These are phyloP conservation scores for Amanita rimosa DNA, from an alignment of 768 basidiomycete species.

Conservation along the genomic window DNA sequence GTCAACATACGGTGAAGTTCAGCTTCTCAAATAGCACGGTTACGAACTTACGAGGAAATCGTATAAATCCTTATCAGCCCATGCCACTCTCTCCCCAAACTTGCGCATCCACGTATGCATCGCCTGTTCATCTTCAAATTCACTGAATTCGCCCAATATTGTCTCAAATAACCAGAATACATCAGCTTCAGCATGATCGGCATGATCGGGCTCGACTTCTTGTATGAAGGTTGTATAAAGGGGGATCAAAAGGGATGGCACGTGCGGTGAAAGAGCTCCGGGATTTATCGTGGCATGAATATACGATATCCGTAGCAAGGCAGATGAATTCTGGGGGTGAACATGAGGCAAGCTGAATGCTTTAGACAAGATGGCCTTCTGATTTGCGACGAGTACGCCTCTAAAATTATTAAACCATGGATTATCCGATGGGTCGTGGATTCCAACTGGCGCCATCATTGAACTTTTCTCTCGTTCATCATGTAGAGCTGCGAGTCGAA, in stretches of 20 bases:
- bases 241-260: constrained; percentile 60
- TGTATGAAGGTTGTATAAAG: constrained; percentile 51
- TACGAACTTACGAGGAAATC: constrained; percentile 39
- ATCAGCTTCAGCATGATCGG: constrained; percentile 66
- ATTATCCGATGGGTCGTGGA: background rate
- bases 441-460: constrained; percentile 21
- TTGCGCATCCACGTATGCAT: constrained; percentile 51
- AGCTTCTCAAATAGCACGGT: constrained; percentile 2
- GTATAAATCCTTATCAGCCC: constrained; percentile 55
- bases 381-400: background rate
- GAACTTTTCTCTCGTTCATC: constrained; percentile 13
- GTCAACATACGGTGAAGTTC: background rate
- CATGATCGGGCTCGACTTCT: constrained; percentile 50
- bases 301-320: constrained; percentile 60
- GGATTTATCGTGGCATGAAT: constrained; percentile 65
- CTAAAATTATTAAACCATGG: background rate
- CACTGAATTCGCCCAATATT: constrained; percentile 60
- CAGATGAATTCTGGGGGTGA: constrained; percentile 50
- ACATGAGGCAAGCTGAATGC: constrained; percentile 31
- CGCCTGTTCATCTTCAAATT: constrained; percentile 60
- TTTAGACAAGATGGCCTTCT: constrained; percentile 34
- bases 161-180: constrained; percentile 77
- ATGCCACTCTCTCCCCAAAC: constrained; percentile 46
- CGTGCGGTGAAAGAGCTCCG: constrained; percentile 53
- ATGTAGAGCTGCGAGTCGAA: constrained; percentile 36